Base-by-base conservation (phyloP, 192 early-diverging fungal species). In the Dispira simplex region DNA sequence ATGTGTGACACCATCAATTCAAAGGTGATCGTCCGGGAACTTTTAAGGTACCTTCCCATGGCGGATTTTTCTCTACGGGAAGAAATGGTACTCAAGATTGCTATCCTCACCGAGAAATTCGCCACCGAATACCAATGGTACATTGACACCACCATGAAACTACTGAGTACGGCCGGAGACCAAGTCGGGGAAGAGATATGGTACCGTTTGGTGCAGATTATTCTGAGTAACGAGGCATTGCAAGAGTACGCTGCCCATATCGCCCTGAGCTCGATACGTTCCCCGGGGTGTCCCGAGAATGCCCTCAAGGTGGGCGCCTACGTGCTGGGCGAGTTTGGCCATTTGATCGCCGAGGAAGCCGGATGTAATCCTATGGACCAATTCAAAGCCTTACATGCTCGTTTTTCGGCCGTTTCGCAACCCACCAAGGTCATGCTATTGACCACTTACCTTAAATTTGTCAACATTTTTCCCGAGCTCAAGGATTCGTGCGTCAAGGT, bases 51-150 rank as follows among this genome's bases (percentile, higher is more conserved):
- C 65, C 82, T 99, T 27, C 46, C 48, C 55, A 79, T 90, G 45
- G 87, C 95, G 0, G 97, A 99, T 63, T 85, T 85, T 64, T 85
- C 86, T 14, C 81, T 98, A 68, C 83, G 91, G 21, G 94, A 98
- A 77, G 95, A 97, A 71, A 90, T 99, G 87, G 97, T 95, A 6
- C 81, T 99, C 43, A 98, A 98, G 70, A 93, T 97, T 67, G 97
- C 97, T 47, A 99, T 99, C 68, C 77, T 99, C 69, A 88, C 95
- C 0, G 97, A 99, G 70, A 97, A 95, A 74, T 98, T 87, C 68
- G 91, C 95, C 5, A 91, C 92, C 8, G 95, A 95, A 69, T 94
- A 94, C 68, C 87, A 90, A 55, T 99, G 97, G 97, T 99, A 98
- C 72, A 89, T 99, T 0, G 94, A 99, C 66, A 91, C 97, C 44